Evolutionary conservation across 129 eudicot genomes (phyloP).

Genomic region (Scalesia atractyloides): DNA sequence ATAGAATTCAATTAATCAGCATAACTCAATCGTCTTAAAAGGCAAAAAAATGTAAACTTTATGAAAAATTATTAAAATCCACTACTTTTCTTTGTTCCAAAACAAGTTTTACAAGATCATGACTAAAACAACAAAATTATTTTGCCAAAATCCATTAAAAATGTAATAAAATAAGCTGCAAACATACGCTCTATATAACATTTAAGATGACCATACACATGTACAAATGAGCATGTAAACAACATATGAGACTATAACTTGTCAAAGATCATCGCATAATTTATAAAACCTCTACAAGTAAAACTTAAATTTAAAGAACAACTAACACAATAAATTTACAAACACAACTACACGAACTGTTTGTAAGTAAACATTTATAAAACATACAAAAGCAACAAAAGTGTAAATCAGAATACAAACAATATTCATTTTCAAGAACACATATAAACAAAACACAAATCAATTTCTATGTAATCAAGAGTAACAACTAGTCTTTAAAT

Average conservation of each 20-base stretch:
- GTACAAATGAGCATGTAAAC: background rate
- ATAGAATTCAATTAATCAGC: background rate
- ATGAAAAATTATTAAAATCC: background rate
- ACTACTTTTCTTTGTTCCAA: background rate
- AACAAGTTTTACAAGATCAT: background rate
- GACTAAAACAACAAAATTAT: background rate
- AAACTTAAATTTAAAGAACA: background rate
- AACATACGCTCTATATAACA: background rate
- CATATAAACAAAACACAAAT: no score
- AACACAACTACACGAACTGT: background rate
- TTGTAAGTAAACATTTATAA: background rate
- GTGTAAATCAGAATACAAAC: background rate
- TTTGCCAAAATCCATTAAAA: background rate
- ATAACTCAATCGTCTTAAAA: background rate
- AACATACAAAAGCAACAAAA: background rate
- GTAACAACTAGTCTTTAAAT: background rate
- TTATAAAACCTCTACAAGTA: background rate
- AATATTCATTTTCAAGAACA: no score
- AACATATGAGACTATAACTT: background rate
- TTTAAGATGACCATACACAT: background rate
- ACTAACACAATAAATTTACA: background rate
- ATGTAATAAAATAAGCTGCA: background rate
- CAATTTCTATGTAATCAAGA: no score
- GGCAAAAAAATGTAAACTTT: background rate
- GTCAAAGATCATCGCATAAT: background rate